These are phyloP conservation scores for Astrothelium macrocarpum DNA, from an alignment of 495 filamentous ascomycete species.

Conservation along the genomic window DNA sequence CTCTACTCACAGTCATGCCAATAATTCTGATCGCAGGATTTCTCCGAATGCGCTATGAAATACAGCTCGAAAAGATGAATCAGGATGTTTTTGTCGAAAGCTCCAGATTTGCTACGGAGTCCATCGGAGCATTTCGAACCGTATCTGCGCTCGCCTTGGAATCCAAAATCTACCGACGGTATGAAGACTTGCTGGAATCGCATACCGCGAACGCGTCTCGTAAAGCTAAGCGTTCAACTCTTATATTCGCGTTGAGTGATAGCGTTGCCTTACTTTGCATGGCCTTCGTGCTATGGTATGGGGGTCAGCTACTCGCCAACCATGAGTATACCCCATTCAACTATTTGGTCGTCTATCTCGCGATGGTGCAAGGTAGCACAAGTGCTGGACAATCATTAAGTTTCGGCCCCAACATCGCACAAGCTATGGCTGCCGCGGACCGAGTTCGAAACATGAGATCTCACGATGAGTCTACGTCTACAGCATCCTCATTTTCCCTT, in stretches of 20 bases:
- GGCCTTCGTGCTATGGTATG: constrained; percentile 26
- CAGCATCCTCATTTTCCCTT: background rate
- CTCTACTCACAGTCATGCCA: constrained; percentile 19
- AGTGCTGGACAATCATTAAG: background rate
- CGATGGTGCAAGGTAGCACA: background rate
- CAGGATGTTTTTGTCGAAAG: constrained; percentile 24
- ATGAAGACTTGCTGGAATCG: constrained; percentile 14
- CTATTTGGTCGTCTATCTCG: background rate
- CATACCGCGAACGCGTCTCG: constrained; percentile 20
- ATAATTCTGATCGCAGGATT: constrained; percentile 24
- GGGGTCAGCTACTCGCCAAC: constrained; percentile 23
- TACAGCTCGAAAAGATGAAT: constrained; percentile 27
- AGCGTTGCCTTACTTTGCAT: constrained; percentile 18
- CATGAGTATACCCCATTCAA: constrained; percentile 15
- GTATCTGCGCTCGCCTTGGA: constrained; percentile 25
- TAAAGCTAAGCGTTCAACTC: constrained; percentile 18
- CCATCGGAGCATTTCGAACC: constrained; percentile 26
- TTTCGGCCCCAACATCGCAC: background rate
- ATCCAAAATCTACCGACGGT: constrained; percentile 22
- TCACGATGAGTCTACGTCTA: background rate
- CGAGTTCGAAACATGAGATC: background rate
- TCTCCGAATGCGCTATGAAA: constrained; percentile 20
- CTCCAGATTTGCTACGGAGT: constrained; percentile 25
- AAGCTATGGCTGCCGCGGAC: background rate
- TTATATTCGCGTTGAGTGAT: constrained; percentile 23